Evolutionary conservation across 2,329 filamentous ascomycete species (phyloP).

Genomic region (Onygena corvina): DNA sequence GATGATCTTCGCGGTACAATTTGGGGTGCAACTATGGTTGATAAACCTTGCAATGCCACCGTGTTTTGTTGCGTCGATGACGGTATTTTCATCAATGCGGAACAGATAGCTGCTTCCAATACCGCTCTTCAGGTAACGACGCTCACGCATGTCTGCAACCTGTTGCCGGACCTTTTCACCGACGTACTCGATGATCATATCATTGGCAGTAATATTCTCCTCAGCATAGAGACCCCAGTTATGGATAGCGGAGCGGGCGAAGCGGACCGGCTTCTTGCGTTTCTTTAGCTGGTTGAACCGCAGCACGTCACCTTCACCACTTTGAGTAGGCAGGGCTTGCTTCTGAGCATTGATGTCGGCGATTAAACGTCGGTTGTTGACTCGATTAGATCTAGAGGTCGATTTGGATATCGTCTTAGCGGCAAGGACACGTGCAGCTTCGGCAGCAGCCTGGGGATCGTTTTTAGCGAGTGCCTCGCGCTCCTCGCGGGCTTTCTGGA

Average conservation of each 20-base stretch:
- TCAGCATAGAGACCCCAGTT: constrained; percentile 98
- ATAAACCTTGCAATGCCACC: constrained; percentile 97
- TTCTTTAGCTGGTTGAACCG: constrained; percentile 99
- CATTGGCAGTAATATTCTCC: constrained; percentile 91
- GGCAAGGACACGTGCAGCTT: constrained; percentile 59
- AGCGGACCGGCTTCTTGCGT: constrained; percentile 97
- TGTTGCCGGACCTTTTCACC: constrained; percentile 94
- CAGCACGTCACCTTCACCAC: constrained; percentile 74
- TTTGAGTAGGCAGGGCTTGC: constrained; percentile 56
- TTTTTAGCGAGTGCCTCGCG: constrained; percentile 61
- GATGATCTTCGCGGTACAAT: constrained; percentile 98
- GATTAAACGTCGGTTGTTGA: constrained; percentile 86
- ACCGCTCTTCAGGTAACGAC: constrained; percentile 84
- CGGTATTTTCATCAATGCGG: constrained; percentile 93
- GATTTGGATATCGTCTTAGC: constrained; percentile 76
- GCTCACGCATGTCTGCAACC: constrained; percentile 91
- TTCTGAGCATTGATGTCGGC: constrained; percentile 94
- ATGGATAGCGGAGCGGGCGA: constrained; percentile 93
- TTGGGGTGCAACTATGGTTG: constrained; percentile 94
- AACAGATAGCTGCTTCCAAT: constrained; percentile 97
- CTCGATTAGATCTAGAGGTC: constrained; percentile 83
- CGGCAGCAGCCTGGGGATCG: constrained; percentile 52
- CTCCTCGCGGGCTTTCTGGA: constrained; percentile 81
- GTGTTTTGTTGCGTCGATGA: constrained; percentile 96
- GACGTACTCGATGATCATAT: constrained; percentile 99